These are phyloP conservation scores for Comarum palustre DNA, from an alignment of 306 rosid species.

Conservation along the genomic window DNA sequence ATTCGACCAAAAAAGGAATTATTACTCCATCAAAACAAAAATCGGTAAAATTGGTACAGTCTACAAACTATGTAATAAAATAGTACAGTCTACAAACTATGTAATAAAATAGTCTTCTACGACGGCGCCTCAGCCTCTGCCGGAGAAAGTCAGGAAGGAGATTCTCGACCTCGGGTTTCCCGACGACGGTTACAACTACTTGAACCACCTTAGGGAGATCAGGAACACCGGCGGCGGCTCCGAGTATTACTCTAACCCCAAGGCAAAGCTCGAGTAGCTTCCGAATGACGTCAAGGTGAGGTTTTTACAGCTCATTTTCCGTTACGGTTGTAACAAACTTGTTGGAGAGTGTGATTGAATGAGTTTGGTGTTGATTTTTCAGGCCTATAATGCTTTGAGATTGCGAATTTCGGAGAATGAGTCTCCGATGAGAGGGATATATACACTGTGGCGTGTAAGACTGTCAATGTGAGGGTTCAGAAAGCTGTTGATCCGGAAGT, in stretches of 20 bases:
- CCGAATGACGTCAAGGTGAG: conserved; percentile 72
- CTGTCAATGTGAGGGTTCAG: conserved; percentile 60
- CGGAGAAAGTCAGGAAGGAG: conserved; percentile 63
- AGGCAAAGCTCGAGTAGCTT: conserved; percentile 57
- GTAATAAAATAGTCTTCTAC: too few species aligned
- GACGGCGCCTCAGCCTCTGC: conserved; percentile 22
- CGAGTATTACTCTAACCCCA: conserved; percentile 58
- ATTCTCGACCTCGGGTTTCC: conserved; percentile 87
- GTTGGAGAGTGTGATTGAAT: neutral
- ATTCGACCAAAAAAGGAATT: too few species aligned
- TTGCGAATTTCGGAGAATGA: conserved; percentile 44
- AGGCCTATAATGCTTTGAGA: conserved; percentile 92
- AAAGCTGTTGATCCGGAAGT: conserved; percentile 84
- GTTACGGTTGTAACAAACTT: neutral
- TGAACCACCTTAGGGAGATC: conserved; percentile 70
- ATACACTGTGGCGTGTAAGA: conserved; percentile 60
- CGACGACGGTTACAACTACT: conserved; percentile 85
- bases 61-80: too few species aligned
- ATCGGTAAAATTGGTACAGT: neutral
- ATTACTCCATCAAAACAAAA: neutral
- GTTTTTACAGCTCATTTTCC: neutral
- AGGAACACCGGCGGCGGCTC: conserved; percentile 81
- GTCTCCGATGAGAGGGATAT: conserved; percentile 42
- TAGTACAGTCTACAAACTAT: too few species aligned
- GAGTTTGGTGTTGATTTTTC: conserved; percentile 20